Base-by-base conservation (phyloP, 2,329 filamentous ascomycete species). In the Hypoxylon sp. region DNA sequence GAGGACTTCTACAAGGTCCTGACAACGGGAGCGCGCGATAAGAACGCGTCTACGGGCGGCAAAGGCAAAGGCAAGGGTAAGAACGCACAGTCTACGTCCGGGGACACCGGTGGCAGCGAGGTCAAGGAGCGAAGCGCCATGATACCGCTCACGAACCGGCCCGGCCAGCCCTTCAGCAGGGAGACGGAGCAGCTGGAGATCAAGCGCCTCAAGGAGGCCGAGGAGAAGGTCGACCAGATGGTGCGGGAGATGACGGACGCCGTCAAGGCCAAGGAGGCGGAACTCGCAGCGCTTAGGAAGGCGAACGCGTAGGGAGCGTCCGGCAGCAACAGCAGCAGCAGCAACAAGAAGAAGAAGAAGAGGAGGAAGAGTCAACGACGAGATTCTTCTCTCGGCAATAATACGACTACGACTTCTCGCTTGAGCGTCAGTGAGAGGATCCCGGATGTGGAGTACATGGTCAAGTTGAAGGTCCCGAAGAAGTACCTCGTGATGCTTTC, bases 1-100 rank as follows among this genome's bases (percentile, higher is more conserved):
- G 93, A 97, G 79, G 89, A 92, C 49, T 95, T 99, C 76, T 98
- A 93, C 81, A 93, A 97, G 69, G 85, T 93, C 28, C 84, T 99
- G 67, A 98, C 94, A 1, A 85, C 87, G 5, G 93, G 93, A 67
- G 88, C 90, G 25, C 88, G 85, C 4, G 83, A 84, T 55, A 83
- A 82, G 70, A 81, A 80, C 69, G 83, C 76, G 76, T 79, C 69
- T 68, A 78, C 76, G 55, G 65, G 72, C 60, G 87, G 87, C 45
- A 89, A 87, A 72, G 87, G 87, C 41, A 78, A 85, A 70, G 85
- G 86, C 28, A 88, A 90, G 72, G 84, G 82, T 25, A 85, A 84
- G 73, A 78, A 75, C 4, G 71, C 53, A 7, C 57, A 60, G 10
- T 36, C 61, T 0, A 30, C 71, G 2, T 38, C 52, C 17, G 59